Evolutionary conservation across 192 early-diverging fungal species (phyloP).

Genomic region (Coemansia sp.): DNA sequence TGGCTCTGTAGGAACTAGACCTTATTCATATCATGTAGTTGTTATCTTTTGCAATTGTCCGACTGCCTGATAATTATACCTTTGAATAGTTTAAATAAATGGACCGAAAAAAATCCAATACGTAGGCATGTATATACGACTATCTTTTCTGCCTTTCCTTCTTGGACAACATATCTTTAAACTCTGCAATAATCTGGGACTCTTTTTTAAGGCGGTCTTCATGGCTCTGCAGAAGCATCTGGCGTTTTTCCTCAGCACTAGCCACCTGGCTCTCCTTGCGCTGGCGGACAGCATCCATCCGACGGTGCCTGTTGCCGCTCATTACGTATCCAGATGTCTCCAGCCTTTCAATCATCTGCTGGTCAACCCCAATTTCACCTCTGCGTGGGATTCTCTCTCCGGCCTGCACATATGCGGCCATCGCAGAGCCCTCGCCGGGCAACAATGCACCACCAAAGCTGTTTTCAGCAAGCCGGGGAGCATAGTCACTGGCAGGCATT

Average conservation of each 20-base stretch:
- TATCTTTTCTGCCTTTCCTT: slow-evolving; percentile 19
- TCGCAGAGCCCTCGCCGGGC: slow-evolving; percentile 88
- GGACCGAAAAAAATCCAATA: too few relatives aligned
- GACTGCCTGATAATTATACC: too few relatives aligned
- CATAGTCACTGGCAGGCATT: slow-evolving; percentile 12
- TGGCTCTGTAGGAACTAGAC: not conserved
- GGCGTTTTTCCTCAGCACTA: slow-evolving; percentile 90
- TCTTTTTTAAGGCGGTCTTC: slow-evolving; percentile 91
- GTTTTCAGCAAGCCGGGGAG: slow-evolving; percentile 3
- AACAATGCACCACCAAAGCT: slow-evolving; percentile 80
- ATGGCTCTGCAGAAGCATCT: slow-evolving; percentile 80
- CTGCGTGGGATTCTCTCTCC: slow-evolving; percentile 95
- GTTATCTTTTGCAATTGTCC: too few relatives aligned
- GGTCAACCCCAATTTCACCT: slow-evolving; percentile 93
- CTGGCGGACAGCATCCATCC: slow-evolving; percentile 95
- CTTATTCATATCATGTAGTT: too few relatives aligned
- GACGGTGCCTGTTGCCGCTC: slow-evolving; percentile 89
- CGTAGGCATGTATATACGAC: too few relatives aligned
- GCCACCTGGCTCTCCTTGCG: slow-evolving; percentile 97
- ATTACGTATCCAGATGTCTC: slow-evolving; percentile 94
- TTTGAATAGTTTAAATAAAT: too few relatives aligned
- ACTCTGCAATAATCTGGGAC: slow-evolving; percentile 85
- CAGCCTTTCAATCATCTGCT: slow-evolving; percentile 78
- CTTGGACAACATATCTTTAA: slow-evolving; percentile 79
- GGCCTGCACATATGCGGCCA: slow-evolving; percentile 85